Percentiles rank a stretch among this genome's conserved stretches.
These are phyloP conservation scores for Alternaria viburni DNA, from an alignment of 2,329 filamentous ascomycete species.

Conservation along the genomic window DNA sequence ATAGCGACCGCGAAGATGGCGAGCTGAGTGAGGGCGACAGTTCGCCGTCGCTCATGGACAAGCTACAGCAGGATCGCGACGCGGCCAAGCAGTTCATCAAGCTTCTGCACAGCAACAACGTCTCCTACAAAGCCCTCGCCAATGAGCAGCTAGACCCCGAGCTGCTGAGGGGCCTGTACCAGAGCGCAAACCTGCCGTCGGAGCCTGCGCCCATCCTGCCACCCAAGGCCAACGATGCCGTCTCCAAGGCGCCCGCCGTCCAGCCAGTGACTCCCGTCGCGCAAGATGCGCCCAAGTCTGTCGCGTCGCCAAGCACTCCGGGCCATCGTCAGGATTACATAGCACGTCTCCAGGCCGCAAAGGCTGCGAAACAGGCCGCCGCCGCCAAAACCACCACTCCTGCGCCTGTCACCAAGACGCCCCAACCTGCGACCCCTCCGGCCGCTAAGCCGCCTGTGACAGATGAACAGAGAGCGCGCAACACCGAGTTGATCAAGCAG, in stretches of 20 bases:
- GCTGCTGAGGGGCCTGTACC: conserved; percentile 36
- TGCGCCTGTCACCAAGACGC: conserved; percentile 14
- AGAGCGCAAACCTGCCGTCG: conserved; percentile 36
- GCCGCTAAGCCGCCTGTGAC: conserved; percentile 24
- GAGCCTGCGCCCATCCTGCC: conserved; percentile 31
- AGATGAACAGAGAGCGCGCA: conserved; percentile 60
- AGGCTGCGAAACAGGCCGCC: conserved; percentile 59
- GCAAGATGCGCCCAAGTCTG: conserved; percentile 23
- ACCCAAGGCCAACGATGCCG: conserved; percentile 21
- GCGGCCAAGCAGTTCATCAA: conserved; percentile 46
- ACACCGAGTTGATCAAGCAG: conserved; percentile 78
- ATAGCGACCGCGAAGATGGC: conserved; percentile 70
- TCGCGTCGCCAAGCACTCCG: conserved; percentile 35
- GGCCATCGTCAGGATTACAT: conserved; percentile 78
- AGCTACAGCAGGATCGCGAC: conserved; percentile 34
- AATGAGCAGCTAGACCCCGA: conserved; percentile 36
- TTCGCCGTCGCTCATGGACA: conserved; percentile 9
- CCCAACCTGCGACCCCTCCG: conserved; percentile 21
- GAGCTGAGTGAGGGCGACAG: conserved; percentile 70
- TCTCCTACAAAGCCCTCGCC: conserved; percentile 73
- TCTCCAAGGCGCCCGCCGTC: conserved; percentile 8
- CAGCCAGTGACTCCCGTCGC: conserved; percentile 9
- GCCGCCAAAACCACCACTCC: conserved; percentile 13
- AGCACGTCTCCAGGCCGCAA: conserved; percentile 75
- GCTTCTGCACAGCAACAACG: conserved; percentile 62